Conservation (phyloP, 2,329 filamentous ascomycete species). For the Coniochaeta pulveracea region DNA sequence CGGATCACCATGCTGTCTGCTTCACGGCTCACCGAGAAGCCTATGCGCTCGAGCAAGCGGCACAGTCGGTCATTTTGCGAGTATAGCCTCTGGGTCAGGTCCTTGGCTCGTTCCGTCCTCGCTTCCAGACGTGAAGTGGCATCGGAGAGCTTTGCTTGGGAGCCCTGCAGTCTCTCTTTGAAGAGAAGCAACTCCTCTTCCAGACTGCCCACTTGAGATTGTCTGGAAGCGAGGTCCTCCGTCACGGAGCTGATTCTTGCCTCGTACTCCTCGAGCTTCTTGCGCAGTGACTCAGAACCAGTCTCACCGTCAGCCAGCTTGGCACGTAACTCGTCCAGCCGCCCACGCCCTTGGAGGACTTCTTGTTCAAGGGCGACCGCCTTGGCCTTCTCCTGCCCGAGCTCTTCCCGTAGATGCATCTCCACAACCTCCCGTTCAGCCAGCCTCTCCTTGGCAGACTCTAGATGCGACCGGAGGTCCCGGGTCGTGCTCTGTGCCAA, state of each 20-base stretch:
- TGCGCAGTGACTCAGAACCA: conserved; percentile 67
- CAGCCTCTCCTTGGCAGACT: conserved; percentile 39
- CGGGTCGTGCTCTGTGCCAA: conserved; percentile 41
- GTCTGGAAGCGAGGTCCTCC: conserved; percentile 61
- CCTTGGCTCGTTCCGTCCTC: conserved; percentile 63
- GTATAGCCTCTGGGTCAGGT: conserved; percentile 75
- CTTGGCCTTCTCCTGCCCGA: conserved; percentile 42
- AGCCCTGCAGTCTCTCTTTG: conserved; percentile 50
- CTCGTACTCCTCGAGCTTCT: conserved; percentile 67
- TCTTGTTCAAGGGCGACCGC: conserved; percentile 43
- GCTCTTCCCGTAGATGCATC: conserved; percentile 39
- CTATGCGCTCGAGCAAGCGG: conserved; percentile 74
- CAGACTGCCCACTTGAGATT: conserved; percentile 63
- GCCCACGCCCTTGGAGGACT: conserved; percentile 52
- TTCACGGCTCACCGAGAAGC: conserved; percentile 69
- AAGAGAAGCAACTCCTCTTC: conserved; percentile 64
- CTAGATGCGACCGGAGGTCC: conserved; percentile 46
- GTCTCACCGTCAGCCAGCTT: conserved; percentile 76
- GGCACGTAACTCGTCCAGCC: conserved; percentile 55
- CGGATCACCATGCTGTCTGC: conserved; percentile 65
- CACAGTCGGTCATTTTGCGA: conserved; percentile 75
- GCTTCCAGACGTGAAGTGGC: conserved; percentile 51
- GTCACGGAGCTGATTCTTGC: conserved; percentile 54
- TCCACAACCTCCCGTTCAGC: conserved; percentile 38
- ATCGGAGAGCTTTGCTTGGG: conserved; percentile 38